phyloP scores from a whole-genome alignment of 2,329 filamentous ascomycete species.

The Xylariales sp. region DNA sequence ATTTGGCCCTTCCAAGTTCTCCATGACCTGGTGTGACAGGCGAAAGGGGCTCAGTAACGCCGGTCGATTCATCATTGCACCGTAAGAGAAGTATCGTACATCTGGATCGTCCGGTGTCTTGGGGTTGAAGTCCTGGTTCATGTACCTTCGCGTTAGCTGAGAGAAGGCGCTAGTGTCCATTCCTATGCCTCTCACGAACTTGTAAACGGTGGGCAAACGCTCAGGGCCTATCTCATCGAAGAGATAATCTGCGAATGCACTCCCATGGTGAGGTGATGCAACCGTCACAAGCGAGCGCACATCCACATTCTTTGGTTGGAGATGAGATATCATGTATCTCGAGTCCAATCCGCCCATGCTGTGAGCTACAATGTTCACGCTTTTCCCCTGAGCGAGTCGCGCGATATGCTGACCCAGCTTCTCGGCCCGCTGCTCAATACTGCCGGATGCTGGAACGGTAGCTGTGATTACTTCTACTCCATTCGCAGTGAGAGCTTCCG shows the following conservation, averaged over 20 bases:
- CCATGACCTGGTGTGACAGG: conserved; percentile 45
- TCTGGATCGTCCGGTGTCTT: conserved; percentile 45
- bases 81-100: conserved; percentile 60
- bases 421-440: conserved; percentile 56
- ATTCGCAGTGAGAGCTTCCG: conserved; percentile 49
- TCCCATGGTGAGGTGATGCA: conserved; percentile 52
- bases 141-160: conserved; percentile 56
- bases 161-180: conserved; percentile 56
- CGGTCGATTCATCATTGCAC: conserved; percentile 45
- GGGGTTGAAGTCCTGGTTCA: conserved; percentile 56
- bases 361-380: conserved; percentile 75
- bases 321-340: conserved; percentile 58
- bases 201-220: conserved; percentile 51
- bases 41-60: conserved; percentile 63
- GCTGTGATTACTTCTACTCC: conserved; percentile 54
- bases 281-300: conserved; percentile 51
- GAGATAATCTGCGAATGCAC: conserved; percentile 50
- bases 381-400: conserved; percentile 37
- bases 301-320: conserved; percentile 40
- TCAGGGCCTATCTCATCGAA: conserved; percentile 41
- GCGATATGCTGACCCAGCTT: conserved; percentile 52
- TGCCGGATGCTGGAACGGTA: conserved; percentile 56
- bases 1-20: conserved; percentile 52
- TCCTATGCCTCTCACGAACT: conserved; percentile 44
- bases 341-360: conserved; percentile 63